Evolutionary conservation across 805 yeast species (phyloP).

Genomic region (Ogataea paraovalis): DNA sequence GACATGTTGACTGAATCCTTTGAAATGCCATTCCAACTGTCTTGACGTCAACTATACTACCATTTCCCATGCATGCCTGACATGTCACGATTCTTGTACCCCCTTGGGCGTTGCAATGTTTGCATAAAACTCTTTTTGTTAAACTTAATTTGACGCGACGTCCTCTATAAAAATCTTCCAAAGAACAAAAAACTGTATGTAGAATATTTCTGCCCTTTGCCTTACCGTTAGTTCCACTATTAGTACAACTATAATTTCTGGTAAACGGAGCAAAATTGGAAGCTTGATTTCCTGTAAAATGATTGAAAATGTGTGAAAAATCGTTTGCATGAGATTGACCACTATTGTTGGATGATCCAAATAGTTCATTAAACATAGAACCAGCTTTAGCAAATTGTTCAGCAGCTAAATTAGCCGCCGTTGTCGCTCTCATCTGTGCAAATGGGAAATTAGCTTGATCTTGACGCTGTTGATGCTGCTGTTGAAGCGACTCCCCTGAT

Average conservation of each 20-base stretch:
- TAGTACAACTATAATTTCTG: neutral
- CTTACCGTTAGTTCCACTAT: neutral
- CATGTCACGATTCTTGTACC: slow-evolving; percentile 35
- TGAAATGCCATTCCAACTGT: slow-evolving; percentile 44
- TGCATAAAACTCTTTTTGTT: slow-evolving; percentile 47
- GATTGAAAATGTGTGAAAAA: neutral
- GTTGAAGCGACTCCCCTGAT: neutral
- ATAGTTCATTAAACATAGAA: slow-evolving; percentile 19
- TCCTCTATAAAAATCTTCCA: slow-evolving; percentile 57
- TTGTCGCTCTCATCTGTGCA: neutral
- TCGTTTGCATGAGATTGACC: neutral
- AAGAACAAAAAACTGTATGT: slow-evolving; percentile 48
- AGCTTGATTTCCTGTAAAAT: neutral
- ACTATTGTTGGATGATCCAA: neutral
- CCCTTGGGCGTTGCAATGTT: slow-evolving; percentile 50
- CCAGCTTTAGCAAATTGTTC: slow-evolving; percentile 19
- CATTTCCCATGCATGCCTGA: slow-evolving; percentile 38
- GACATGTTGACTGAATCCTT: slow-evolving; percentile 41
- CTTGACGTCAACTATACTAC: slow-evolving; percentile 36
- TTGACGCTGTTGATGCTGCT: neutral
- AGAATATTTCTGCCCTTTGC: slow-evolving; percentile 51
- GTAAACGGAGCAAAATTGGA: neutral
- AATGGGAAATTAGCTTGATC: neutral
- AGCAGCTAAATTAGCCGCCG: slow-evolving; percentile 1
- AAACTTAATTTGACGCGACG: slow-evolving; percentile 52